A percentile compares a stretch with the other conserved stretches of the same genome.
Conservation (phyloP, 331 rosid species). For the Quercus phellos region DNA sequence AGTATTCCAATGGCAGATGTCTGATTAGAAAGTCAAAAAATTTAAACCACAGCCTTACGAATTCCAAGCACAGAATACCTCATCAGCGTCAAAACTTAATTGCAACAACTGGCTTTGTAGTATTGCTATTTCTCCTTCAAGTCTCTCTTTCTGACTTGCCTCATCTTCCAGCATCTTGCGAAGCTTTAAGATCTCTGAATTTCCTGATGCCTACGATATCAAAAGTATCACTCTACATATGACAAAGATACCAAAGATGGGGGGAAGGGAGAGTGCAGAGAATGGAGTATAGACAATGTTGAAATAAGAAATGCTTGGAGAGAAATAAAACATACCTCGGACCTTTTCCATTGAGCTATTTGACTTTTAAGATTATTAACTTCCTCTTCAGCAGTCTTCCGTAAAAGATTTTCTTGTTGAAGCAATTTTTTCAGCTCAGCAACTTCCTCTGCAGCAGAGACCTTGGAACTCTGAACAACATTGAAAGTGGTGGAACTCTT, state of each 20-base stretch:
- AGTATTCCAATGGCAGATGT: neutral
- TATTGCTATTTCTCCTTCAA: slow-evolving; percentile 79
- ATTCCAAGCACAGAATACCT: slow-evolving; percentile 40
- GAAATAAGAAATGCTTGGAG: slow-evolving; percentile 20
- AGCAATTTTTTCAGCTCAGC: slow-evolving; percentile 61
- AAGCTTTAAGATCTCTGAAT: slow-evolving; percentile 66
- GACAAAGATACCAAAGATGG: slow-evolving; percentile 15
- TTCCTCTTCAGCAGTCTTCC: slow-evolving; percentile 91
- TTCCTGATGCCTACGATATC: slow-evolving; percentile 53
- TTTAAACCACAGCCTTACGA: neutral
- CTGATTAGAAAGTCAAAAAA: neutral
- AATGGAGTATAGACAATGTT: slow-evolving; percentile 7
- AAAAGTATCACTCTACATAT: slow-evolving; percentile 25
- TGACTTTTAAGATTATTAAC: slow-evolving; percentile 55
- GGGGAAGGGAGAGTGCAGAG: neutral
- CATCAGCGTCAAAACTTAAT: slow-evolving; percentile 74
- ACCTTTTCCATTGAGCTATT: slow-evolving; percentile 63
- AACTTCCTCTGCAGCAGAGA: slow-evolving; percentile 53
- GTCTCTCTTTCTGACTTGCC: slow-evolving; percentile 61
- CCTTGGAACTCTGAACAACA: slow-evolving; percentile 23
- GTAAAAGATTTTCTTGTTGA: slow-evolving; percentile 59
- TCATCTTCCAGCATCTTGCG: slow-evolving; percentile 66
- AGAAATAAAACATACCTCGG: slow-evolving; percentile 59
- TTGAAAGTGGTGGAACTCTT: too few species aligned
- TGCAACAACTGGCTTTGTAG: slow-evolving; percentile 87